phyloP scores from a whole-genome alignment of 768 basidiomycete genomes.

The Kwoniella botswanensis region DNA sequence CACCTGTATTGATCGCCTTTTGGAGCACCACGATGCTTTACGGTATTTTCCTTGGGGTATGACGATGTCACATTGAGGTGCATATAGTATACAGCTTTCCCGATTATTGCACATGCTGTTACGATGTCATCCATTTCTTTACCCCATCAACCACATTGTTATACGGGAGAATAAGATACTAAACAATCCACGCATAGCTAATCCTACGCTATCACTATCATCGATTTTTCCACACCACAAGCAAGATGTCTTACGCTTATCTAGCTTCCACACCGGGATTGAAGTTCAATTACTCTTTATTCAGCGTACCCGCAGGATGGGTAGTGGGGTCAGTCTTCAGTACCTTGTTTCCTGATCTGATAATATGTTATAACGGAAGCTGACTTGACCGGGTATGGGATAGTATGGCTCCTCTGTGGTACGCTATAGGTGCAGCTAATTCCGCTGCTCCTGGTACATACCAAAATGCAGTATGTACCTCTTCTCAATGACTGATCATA shows the following conservation, averaged over 20 bases:
- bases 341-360: background rate
- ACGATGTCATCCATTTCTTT: no score
- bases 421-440: slow-evolving; percentile 31
- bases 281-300: slow-evolving; percentile 44
- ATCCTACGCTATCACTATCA: background rate
- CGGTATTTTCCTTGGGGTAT: no score
- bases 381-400: background rate
- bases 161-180: no score
- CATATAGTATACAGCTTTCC: no score
- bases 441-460: slow-evolving; percentile 14
- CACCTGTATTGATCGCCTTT: no score
- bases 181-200: no score
- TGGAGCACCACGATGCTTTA: no score
- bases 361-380: background rate
- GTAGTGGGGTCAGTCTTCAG: slow-evolving; percentile 32
- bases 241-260: slow-evolving; percentile 23
- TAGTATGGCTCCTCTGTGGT: slow-evolving; percentile 42
- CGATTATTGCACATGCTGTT: no score
- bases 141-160: no score
- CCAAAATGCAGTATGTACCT: slow-evolving; percentile 10
- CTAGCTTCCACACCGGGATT: slow-evolving; percentile 34
- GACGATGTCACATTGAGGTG: no score
- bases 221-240: background rate
- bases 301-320: slow-evolving; percentile 48
- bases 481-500: background rate